Evolutionary conservation across 1,139 yeast genomes (phyloP), one percentile per base, ranked within the genome.

Genomic region (Taphrina confusa): DNA sequence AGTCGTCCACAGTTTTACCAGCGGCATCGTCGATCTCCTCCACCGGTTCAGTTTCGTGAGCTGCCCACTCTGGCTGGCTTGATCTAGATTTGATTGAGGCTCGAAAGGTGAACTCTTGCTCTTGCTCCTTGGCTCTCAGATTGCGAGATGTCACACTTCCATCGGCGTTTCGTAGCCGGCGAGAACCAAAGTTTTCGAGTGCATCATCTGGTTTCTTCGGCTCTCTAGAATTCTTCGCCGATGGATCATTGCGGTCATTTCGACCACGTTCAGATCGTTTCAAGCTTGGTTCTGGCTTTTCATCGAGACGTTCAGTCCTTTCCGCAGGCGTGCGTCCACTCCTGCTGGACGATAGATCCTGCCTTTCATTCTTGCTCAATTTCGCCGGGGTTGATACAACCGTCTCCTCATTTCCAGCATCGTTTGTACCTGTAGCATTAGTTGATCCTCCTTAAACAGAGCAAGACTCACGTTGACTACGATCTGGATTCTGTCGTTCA

Each of bases 1-100:
- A 54, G 16, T 54, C 58, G 45, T 54, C 58, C 3, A 34, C 51
- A 14, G 58, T 54, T 20, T 54, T 54, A 16, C 51, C 51, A 8
- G 42, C 42, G 11, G 57, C 28, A 14, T 40, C 31, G 12, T 54
- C 51, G n/a, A 14, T 27, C 11, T 42, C 44, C 16, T 33, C 33
- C 11, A 12, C 39, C 1, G 31, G 12, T 14, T 47, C 52, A 12
- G 16, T 6, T 11, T 31, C 31, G 12, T 18, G 9, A 5, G 42
- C 4, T 3, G 34, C 6, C 52, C 52, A 47, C 30, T 47, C 52
- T 16, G 52, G 52, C n/a, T 47, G 37, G 5, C 6, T 27, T n/a
- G 47, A 23, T 42, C 25, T 42, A 16, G 42, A 18, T 25, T 37
- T 37, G 42, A 37, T 22, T 2, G 42, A 37, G 4, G 42, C 42